Evolutionary conservation across 2,329 filamentous ascomycete genomes (phyloP), one percentile per base, ranked within the genome.

Genomic region (Torrubiella hemipterigena): DNA sequence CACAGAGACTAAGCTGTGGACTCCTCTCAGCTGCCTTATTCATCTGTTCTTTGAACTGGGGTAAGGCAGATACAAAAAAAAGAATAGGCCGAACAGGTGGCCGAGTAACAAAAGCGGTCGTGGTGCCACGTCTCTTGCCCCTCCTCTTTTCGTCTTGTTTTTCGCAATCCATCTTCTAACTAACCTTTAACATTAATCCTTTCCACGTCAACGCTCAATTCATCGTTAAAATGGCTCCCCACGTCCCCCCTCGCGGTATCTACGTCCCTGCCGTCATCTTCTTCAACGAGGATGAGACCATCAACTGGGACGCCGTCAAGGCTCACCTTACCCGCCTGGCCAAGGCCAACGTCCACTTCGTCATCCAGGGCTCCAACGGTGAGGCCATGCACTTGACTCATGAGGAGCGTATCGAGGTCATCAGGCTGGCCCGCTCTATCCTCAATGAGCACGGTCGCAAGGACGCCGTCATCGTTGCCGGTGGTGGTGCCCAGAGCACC

Each of bases 331-430:
- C 54, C 29, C 47, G 52, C 22, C 44, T 57, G 7, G 80, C 81
- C 29, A 65, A 77, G 45, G 71, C 80, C 21, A 81, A 81, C 36
- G 74, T 87, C 30, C 69, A 77, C 16, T 67, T 91, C 30, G 79
- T 81, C 29, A 83, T 80, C 8, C 82, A 87, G 51, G 83, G 83
- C 27, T 85, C 78, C 47, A 91, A 89, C 47, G 83, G 83, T 45
- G 83, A 91, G 60, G 82, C 82, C 5, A 81, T 85, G 13, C 82
- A 87, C 49, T 66, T 91, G 18, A 77, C 77, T 17, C 76, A 77
- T 42, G 61, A 68, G 16, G 83, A 89, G 56, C 73, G 81, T 35
- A 69, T 71, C 25, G 60, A 74, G 32, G 73, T 89, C 76, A 4
- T 58, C 59, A 26, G 72, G 75, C 22, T 32, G 25, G 82, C 78